Conservation (phyloP, 768 basidiomycete genomes). For the Mycena rosella region DNA sequence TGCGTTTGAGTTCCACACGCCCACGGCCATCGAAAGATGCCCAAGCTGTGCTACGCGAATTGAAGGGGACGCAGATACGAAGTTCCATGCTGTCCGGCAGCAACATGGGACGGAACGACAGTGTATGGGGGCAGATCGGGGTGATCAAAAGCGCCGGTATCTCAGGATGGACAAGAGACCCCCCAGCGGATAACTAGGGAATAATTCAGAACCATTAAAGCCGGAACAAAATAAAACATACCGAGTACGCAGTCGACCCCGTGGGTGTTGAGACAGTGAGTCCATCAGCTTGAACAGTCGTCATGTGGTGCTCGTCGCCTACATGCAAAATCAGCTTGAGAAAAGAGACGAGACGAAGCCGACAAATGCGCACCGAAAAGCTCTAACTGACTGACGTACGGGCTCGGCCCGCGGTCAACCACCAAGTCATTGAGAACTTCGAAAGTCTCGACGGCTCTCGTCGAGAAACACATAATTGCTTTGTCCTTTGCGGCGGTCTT, state of each 20-base stretch:
- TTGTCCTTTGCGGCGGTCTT: constrained; percentile 80
- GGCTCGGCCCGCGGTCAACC: constrained; percentile 97
- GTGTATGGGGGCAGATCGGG: constrained; percentile 97
- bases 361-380: constrained; percentile 82
- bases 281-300: constrained; percentile 98
- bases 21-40: constrained; percentile 98
- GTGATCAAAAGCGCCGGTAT: constrained; percentile 97
- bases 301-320: constrained; percentile 99
- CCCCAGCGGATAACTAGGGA: constrained; percentile 89
- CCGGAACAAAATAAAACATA: constrained; percentile 53
- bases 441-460: constrained; percentile 94
- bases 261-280: constrained; percentile 96
- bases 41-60: constrained; percentile 98
- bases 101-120: constrained; percentile 99
- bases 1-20: constrained; percentile 94
- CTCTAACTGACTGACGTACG: constrained; percentile 95
- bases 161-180: constrained; percentile 97
- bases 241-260: constrained; percentile 98
- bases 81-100: constrained; percentile 99
- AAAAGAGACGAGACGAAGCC: constrained; percentile 5
- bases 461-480: constrained; percentile 98
- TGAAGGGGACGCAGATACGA: constrained; percentile 98
- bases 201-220: constrained; percentile 23
- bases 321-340: constrained; percentile 27
- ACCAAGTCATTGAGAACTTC: constrained; percentile 97